phyloP scores from a whole-genome alignment of 306 rosid species.

The Cucurbita moschata region DNA sequence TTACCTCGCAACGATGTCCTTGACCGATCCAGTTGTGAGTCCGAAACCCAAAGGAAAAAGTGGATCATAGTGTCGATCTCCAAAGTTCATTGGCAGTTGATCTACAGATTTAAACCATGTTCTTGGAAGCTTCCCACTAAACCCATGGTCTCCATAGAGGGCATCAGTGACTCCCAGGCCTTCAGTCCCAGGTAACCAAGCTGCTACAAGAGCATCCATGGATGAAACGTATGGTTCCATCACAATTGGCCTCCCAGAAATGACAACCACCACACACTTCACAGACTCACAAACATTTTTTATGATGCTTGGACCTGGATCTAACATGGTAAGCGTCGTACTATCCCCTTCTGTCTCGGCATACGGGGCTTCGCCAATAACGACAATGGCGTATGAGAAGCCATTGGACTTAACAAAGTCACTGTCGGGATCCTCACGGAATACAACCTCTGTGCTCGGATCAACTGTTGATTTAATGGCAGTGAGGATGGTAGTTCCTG shows the following conservation, averaged over 20 bases:
- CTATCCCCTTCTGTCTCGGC: slow-evolving; percentile 77
- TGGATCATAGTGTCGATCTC: slow-evolving; percentile 86
- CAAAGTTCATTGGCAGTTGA: slow-evolving; percentile 85
- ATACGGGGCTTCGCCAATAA: slow-evolving; percentile 73
- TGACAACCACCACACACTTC: slow-evolving; percentile 50
- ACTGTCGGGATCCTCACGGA: slow-evolving; percentile 51
- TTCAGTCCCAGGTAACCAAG: slow-evolving; percentile 90
- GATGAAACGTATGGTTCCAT: slow-evolving; percentile 61
- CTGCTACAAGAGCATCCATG: slow-evolving; percentile 63
- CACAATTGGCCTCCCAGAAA: slow-evolving; percentile 80
- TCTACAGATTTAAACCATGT: slow-evolving; percentile 84
- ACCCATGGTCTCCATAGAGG: slow-evolving; percentile 76
- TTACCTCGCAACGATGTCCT: slow-evolving; percentile 54
- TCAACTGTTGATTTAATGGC: slow-evolving; percentile 60
- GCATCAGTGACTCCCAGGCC: slow-evolving; percentile 85
- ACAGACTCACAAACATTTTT: slow-evolving; percentile 52
- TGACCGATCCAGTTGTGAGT: slow-evolving; percentile 49
- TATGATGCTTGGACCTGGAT: slow-evolving; percentile 57
- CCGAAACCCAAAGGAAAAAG: slow-evolving; percentile 83
- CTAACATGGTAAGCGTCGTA: slow-evolving; percentile 41
- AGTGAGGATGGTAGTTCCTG: slow-evolving; percentile 74
- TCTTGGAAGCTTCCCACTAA: slow-evolving; percentile 75
- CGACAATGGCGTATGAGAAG: slow-evolving; percentile 67
- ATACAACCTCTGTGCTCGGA: slow-evolving; percentile 48
- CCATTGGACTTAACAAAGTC: slow-evolving; percentile 49